These are phyloP conservation scores for Ophiostoma tasmaniense DNA, from an alignment of 2,329 filamentous ascomycete genomes.

Conservation along the genomic window DNA sequence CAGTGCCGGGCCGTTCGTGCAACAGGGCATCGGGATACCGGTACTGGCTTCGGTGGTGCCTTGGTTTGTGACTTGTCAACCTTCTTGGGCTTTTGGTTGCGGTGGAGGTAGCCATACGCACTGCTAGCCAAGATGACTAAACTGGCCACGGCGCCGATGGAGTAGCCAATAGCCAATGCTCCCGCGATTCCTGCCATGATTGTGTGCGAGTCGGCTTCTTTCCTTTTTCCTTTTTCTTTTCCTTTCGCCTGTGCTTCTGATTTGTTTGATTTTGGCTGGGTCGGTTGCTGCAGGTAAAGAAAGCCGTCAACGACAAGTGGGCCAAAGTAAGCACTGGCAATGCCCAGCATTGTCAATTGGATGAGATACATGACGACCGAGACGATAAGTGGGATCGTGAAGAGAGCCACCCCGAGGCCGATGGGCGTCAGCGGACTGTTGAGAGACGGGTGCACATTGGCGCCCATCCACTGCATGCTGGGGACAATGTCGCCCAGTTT, in stretches of 20 bases:
- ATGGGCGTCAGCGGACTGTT: slow-evolving; percentile 11
- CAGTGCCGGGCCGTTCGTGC: neutral
- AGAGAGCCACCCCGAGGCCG: slow-evolving; percentile 2
- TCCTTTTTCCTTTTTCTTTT: neutral
- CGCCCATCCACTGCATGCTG: neutral
- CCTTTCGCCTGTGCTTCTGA: neutral
- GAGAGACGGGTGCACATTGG: slow-evolving; percentile 4
- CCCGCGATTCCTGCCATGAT: slow-evolving; percentile 7
- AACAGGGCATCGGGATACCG: neutral
- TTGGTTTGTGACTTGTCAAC: neutral
- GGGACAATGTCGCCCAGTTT: neutral
- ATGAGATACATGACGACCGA: slow-evolving; percentile 9
- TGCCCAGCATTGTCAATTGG: slow-evolving; percentile 6
- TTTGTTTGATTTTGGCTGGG: neutral
- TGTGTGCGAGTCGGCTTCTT: neutral
- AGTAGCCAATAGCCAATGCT: slow-evolving; percentile 8
- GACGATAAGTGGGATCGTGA: slow-evolving; percentile 4
- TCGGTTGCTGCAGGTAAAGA: neutral
- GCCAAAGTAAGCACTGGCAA: slow-evolving; percentile 6
- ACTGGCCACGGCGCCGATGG: slow-evolving; percentile 3
- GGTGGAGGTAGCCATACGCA: neutral
- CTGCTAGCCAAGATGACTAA: slow-evolving; percentile 12
- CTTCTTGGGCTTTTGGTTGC: neutral
- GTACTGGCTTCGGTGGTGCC: neutral
- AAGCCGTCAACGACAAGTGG: neutral